Evolutionary conservation across 805 yeast species (phyloP), one percentile per base, ranked within the genome.

Genomic region (Cyberlindnera bimundalis): DNA sequence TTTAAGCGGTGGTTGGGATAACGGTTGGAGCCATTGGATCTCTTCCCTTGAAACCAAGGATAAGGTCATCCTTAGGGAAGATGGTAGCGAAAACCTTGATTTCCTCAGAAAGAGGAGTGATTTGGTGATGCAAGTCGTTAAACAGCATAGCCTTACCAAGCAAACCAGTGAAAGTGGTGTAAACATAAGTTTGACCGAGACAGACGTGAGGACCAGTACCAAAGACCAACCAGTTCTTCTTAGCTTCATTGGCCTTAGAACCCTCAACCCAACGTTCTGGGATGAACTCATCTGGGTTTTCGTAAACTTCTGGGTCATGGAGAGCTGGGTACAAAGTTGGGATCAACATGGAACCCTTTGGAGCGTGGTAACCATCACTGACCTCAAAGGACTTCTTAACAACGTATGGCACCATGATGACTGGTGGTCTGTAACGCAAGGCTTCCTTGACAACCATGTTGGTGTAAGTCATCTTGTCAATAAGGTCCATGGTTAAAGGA

Each of bases 171-270:
- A 93, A 85, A 46, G 91, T 76, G 77, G 87, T 81, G 78, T 86
- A 74, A 46, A 93, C 99, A 59, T 93, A 93, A 46, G 80, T 85
- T 71, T 89, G 95, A 52, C 99, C 99, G 48, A 93, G 70, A 68
- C 99, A 93, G 41, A 85, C 89, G 62, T 93, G 99, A 11, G 97
- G 91, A 41, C 99, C 99, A 33, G 95, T 81, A 49, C 99, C 99
- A 55, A 93, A 93, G 10, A 91, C 97, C 50, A 93, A 76, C 96
- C 96, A 93, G 70, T 90, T 90, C 64, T 84, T 84, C 62, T 81
- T 82, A 29, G 83, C 83, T 67, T 77, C 78, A 57, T 73, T 76
- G 15, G 91, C 95, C 36, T 78, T 68, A 7, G 93, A 74, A 38
- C 89, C 90, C 58, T 75, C 84, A 19, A 59, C 72, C 98, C 98